Base-by-base conservation (phyloP, 1,139 yeast genomes). In the Petasospora fabianii region DNA sequence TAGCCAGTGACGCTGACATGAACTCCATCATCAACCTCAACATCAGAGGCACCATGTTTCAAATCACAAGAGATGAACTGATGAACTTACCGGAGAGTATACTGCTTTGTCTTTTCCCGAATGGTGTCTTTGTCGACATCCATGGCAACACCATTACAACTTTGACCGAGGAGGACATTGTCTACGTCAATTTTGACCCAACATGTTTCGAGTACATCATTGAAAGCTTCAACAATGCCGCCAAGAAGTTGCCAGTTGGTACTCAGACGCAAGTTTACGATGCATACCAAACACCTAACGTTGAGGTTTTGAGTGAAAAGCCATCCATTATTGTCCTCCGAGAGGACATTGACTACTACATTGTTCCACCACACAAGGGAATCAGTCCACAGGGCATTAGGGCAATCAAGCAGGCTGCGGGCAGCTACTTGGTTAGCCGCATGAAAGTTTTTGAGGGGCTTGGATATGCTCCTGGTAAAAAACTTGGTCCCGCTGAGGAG, bases 281-380 rank as follows among this genome's bases (percentile, higher is more conserved):
- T 32, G 65, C 64, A 22, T 54, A 48, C 21, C 53, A 59, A 13
- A 50, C 53, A 4, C 55, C 58, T 34, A 76, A 75, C 42, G 73
- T 75, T 5, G 76, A 79, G 39, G 77, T 86, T 4, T 67, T 90
- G 46, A 80, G 77, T 51, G 80, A 79, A 42, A 84, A 87, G 53
- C 97, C 98, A 0, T 87, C 96, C 0, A 83, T 94, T 33, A 88
- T 94, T 44, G 97, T 92, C 4, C 69, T 94, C 41, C 71, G 97
- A 46, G 99, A 94, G 61, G 98, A 94, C 60, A 70, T 94, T 50
- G 98, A 94, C 59, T 94, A 77, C 63, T 94, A 90, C 61, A 86
- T 95, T 43, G 80, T 92, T 20, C 95, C 97, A 0, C 87, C 90
- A 3, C 60, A 64, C 8, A 59, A 68, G 4, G 83, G 83, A 1